Conservation (phyloP, 1,284 basidiomycete species). For the Inonotus hispidus region DNA sequence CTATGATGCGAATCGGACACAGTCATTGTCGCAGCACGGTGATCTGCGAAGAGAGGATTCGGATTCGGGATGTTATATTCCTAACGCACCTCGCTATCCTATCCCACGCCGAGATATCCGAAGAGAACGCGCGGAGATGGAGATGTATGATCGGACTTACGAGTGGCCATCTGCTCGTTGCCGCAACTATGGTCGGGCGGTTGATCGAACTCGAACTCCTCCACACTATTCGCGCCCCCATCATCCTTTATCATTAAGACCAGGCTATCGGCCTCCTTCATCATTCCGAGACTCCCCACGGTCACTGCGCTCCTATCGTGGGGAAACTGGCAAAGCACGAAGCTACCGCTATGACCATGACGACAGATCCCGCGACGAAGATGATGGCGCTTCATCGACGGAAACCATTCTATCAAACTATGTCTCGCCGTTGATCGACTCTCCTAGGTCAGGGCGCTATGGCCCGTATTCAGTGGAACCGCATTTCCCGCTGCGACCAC, state of each 20-base stretch:
- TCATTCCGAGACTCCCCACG: not conserved
- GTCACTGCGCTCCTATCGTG: not conserved
- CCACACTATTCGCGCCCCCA: not conserved
- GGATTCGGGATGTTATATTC: not conserved
- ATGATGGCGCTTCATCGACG: not conserved
- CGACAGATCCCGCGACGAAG: not conserved
- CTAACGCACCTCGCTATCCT: not conserved
- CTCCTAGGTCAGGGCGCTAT: not conserved
- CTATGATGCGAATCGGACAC: not conserved
- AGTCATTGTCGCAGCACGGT: not conserved
- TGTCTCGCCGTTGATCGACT: not conserved
- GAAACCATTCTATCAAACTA: not conserved
- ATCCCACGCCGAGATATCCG: slow-evolving; percentile 12
- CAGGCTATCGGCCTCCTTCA: not conserved
- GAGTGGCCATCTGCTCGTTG: not conserved
- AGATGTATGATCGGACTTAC: slow-evolving; percentile 5
- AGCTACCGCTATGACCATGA: not conserved
- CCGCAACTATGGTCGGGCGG: not conserved
- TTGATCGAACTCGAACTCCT: not conserved
- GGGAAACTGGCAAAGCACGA: not conserved
- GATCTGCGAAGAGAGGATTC: not conserved
- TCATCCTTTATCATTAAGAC: not conserved
- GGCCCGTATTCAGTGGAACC: not conserved
- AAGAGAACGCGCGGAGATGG: not conserved
- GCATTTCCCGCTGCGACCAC: slow-evolving; percentile 2